Evolutionary conservation across 306 rosid species (phyloP), one percentile per base, ranked within the genome.

Genomic region (Acacia confusa): DNA sequence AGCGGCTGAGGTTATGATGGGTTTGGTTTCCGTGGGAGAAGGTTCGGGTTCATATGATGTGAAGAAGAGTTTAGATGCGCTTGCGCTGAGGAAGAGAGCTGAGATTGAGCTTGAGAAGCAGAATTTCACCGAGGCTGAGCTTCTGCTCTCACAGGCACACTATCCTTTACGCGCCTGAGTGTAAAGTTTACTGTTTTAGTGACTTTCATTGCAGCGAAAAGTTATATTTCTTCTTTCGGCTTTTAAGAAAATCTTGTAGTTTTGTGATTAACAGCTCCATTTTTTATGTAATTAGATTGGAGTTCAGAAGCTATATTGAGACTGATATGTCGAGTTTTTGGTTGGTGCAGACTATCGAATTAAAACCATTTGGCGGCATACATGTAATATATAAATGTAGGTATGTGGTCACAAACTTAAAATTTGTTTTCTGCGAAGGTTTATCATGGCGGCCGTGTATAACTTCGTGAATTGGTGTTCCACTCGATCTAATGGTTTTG

Each of bases 81-180:
- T 92, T 70, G 94, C 97, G 28, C 69, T 92, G 75, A 89, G 92
- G 83, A 91, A 90, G 87, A 90, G 86, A 40, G 97, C 95, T 2
- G 88, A 87, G 74, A 36, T 50, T 64, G 92, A 87, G 75, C 78
- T 82, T 30, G 60, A 76, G 11, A 86, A 82, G 13, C 78, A 82
- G 20, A 86, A 90, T 84, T 91, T 91, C 79, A 34, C 82, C 4
- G 80, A 89, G 81, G 95, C 97, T 48, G 97, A 91, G 68, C 78
- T 88, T 65, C 85, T 92, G 25, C 92, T 95, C 75, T 87, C 97
- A 43, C 90, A 89, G 92, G 97, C 83, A n/a, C 32, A n/a, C 8
- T 76, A 10, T 32, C 64, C 70, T 75, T 36, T 25, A 9, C 4
- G 27, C 16, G 9, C n/a, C 27, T 61, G 27, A 76, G 41, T 41